A percentile compares a stretch with the other conserved stretches of the same genome.
These are phyloP conservation scores for Jamesozyma spencerorum DNA, from an alignment of 805 yeast species.

Conservation along the genomic window DNA sequence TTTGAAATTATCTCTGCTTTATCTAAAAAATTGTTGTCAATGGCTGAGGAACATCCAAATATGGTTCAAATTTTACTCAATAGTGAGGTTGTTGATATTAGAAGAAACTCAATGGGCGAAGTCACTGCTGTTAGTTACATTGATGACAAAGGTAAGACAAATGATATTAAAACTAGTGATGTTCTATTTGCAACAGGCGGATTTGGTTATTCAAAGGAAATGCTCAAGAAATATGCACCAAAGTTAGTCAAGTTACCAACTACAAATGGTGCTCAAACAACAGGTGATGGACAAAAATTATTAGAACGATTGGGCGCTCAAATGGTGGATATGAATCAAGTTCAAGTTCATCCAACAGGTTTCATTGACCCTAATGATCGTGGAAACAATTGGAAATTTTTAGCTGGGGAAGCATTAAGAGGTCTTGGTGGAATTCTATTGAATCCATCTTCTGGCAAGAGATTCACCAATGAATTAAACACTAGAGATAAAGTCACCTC, in stretches of 20 bases:
- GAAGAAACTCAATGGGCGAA: slow-evolving; percentile 20
- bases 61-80: slow-evolving; percentile 33
- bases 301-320: slow-evolving; percentile 40
- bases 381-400: slow-evolving; percentile 38
- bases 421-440: slow-evolving; percentile 51
- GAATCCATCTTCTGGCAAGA: slow-evolving; percentile 35
- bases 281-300: slow-evolving; percentile 52
- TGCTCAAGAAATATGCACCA: slow-evolving; percentile 38
- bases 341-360: slow-evolving; percentile 61
- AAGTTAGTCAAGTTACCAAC: slow-evolving; percentile 40
- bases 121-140: slow-evolving; percentile 38
- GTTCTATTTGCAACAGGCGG: slow-evolving; percentile 58
- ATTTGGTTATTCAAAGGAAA: slow-evolving; percentile 34
- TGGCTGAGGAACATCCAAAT: slow-evolving; percentile 20
- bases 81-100: slow-evolving; percentile 32
- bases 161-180: slow-evolving; percentile 23
- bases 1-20: slow-evolving; percentile 45
- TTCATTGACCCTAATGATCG: slow-evolving; percentile 39
- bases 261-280: slow-evolving; percentile 47
- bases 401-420: slow-evolving; percentile 55
- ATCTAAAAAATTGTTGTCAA: slow-evolving; percentile 30
- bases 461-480: slow-evolving; percentile 46
- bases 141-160: slow-evolving; percentile 23
- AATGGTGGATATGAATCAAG: slow-evolving; percentile 47
- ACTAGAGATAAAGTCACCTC: slow-evolving; percentile 47